Evolutionary conservation across 2,329 filamentous ascomycete genomes (phyloP), one percentile per base, ranked within the genome.

Genomic region (Phialophora macrospora): DNA sequence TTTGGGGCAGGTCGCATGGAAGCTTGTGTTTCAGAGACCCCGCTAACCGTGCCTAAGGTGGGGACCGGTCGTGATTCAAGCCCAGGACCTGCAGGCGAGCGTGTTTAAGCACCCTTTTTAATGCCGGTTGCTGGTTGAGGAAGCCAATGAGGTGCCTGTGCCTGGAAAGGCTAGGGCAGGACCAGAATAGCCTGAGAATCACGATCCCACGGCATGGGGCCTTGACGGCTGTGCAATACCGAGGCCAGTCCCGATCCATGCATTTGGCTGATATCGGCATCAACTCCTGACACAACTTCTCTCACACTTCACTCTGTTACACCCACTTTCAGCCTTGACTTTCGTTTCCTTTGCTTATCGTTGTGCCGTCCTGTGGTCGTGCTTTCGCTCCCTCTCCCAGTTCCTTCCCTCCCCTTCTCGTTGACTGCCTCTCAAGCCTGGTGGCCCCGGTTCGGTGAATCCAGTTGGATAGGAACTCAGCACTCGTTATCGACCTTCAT

Each of bases 1-100:
- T 48, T 44, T 44, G 44, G 20, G 1, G 52, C 38, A 59, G 14
- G 11, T 24, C 58, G 58, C 58, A 60, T 41, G 28, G 46, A 51
- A 49, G 58, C 28, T 41, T 34, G 59, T 68, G 65, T 68, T 68
- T 68, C 66, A 68, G 62, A 55, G 34, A 28, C 62, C 62, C 34
- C 52, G 62, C 44, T 60, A 63, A 46, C 48, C 32, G 22, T 57
- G 60, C 57, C 41, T 44, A 30, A 48, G 57, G 61, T 58, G 62
- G 56, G 55, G 64, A 26, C 9, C 28, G 38, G 55, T n/a, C n/a
- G 46, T 54, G 52, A 55, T 34, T 28, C 58, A 44, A 48, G 51
- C 32, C 57, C 22, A 30, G 57, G 60, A 28, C 56, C 41, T 55
- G 55, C 59, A 63, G 54, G 62, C 61, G 62, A 64, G 24, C 34